Evolutionary conservation across 495 filamentous ascomycete species (phyloP).

Genomic region (Massariosphaeria phaeospora): DNA sequence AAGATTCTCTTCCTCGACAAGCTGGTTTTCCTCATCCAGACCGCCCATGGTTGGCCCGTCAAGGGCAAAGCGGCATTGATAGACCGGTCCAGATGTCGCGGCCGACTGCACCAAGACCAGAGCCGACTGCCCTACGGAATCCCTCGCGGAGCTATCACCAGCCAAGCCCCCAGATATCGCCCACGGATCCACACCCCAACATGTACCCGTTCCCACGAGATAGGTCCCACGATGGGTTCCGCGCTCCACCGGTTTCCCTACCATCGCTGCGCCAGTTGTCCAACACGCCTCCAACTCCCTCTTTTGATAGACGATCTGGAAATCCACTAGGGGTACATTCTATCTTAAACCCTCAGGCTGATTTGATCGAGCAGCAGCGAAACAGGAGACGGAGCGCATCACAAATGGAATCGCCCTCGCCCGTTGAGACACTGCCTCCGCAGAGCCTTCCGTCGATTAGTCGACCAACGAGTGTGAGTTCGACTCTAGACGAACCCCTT

Average conservation of each 20-base stretch:
- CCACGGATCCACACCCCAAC: conserved; percentile 2
- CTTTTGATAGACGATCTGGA: conserved; percentile 17
- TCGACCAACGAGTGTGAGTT: conserved; percentile 29
- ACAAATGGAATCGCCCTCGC: conserved; percentile 30
- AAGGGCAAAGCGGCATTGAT: conserved; percentile 26
- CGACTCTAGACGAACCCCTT: conserved; percentile 10
- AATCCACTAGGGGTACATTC: conserved; percentile 27
- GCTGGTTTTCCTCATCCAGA: conserved; percentile 2
- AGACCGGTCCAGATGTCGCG: conserved; percentile 31
- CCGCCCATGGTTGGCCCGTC: conserved; percentile 30
- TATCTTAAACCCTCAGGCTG: conserved; percentile 29
- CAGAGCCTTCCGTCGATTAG: conserved; percentile 25
- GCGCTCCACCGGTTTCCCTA: conserved; percentile 4
- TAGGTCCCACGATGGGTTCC: conserved; percentile 1
- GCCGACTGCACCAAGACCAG: conserved; percentile 14
- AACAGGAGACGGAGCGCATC: conserved; percentile 21
- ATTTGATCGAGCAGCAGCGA: conserved; percentile 17
- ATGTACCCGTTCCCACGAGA: conserved; percentile 14
- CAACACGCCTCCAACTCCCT: conserved; percentile 25
- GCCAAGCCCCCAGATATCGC: conserved; percentile 11
- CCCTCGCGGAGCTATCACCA: conserved; percentile 11
- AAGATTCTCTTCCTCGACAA: conserved; percentile 10
- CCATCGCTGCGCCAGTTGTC: conserved; percentile 22
- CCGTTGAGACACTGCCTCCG: conserved; percentile 24
- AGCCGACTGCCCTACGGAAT: conserved; percentile 12